Base-by-base conservation (phyloP, 371 early-diverging fungal genomes). In the Circinella umbellata region DNA sequence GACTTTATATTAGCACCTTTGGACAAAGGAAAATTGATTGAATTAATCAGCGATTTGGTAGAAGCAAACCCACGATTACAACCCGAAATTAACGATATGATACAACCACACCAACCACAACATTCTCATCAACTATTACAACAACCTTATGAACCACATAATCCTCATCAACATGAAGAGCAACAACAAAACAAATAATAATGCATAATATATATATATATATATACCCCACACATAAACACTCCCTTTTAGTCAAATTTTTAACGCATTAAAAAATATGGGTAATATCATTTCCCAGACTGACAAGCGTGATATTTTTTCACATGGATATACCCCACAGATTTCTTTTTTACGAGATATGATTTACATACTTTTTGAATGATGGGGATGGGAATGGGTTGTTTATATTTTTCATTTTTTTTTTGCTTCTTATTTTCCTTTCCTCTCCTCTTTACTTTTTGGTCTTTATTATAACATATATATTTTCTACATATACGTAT, bases 11-110 rank as follows among this genome's bases (percentile, higher is more conserved):
- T 42, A 72, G 73, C 69, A 9, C 66, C 73, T 11, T 39, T 73
- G 67, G 67, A 69, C 27, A 73, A 73, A 66, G 73, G 68, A 20
- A 69, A 66, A 47, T 42, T 73, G 37, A 73, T 73, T 55, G 69
- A 73, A 27, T 69, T 67, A 51, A 68, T 73, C 62, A 69, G 66
- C 53, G 62, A 73, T 9, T 34, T 73, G 42, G 69, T 73, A 9
- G 73, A 73, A 49, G 61, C 73, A 15, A 64, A 73, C 18, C 73
- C 73, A 15, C 65, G 55, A 5, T 35, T 73, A 11, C 73, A 73
- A 53, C 54, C 66, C 8, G 69, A 73, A 67, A 59, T 73, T 17
- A 62, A 69, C 48, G 69, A 61, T 7, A 38, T 61, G 48, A 61
- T 48, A 17, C 62, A 61, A 34, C 46, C 62, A 27, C 60, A 34